Conservation (phyloP, 257 asterid species). For the Anisodus tanguticus region DNA sequence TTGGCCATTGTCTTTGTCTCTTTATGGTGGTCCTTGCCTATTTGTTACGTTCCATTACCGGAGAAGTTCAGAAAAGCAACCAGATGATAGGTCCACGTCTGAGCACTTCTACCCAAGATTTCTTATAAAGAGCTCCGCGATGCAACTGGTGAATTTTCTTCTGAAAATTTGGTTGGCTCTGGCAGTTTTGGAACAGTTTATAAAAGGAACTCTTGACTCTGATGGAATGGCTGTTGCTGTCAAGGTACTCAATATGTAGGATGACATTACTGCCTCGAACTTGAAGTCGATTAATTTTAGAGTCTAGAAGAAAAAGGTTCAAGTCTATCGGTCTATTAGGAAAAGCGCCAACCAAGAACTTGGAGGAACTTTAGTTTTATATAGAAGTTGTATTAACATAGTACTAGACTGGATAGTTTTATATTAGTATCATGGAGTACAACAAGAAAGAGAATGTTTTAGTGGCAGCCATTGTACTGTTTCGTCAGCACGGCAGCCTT, state of each 20-base stretch:
- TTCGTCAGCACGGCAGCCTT: constrained; percentile 16
- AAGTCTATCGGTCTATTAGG: neutral
- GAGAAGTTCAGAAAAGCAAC: constrained; percentile 28
- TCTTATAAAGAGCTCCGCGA: constrained; percentile 47
- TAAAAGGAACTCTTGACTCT: constrained; percentile 43
- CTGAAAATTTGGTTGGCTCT: constrained; percentile 43
- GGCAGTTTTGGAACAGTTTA: constrained; percentile 57
- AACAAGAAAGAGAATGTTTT: constrained; percentile 20
- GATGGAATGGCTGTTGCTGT: constrained; percentile 45
- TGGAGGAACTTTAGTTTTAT: neutral
- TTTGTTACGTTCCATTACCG: constrained; percentile 37
- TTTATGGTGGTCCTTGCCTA: constrained; percentile 35
- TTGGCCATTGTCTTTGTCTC: constrained; percentile 28
- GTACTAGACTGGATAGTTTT: neutral
- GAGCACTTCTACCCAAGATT: constrained; percentile 29
- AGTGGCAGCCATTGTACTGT: constrained; percentile 23
- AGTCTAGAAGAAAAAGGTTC: neutral
- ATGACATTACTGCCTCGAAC: neutral
- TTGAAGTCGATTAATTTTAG: neutral
- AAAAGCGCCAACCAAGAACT: constrained; percentile 17
- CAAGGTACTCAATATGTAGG: constrained; percentile 49
- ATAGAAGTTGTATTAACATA: neutral
- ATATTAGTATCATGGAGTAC: constrained; percentile 23
- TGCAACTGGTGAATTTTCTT: constrained; percentile 50
- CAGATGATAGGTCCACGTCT: neutral